A percentile compares a stretch with the other conserved stretches of the same genome.
Evolutionary conservation across 2,329 filamentous ascomycete genomes (phyloP).

Genomic region (Cyclaneusma minus): DNA sequence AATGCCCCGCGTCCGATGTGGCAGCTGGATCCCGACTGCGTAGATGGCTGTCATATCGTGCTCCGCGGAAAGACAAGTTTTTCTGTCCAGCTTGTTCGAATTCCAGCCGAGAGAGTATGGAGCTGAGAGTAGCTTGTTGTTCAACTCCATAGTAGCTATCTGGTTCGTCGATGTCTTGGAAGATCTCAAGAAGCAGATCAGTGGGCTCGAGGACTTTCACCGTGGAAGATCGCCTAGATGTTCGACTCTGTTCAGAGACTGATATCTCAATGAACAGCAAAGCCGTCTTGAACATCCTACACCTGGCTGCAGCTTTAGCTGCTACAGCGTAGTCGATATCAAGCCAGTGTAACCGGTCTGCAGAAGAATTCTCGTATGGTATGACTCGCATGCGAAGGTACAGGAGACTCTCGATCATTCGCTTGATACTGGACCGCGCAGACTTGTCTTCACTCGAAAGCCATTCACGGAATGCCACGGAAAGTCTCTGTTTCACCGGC

Average conservation of each 20-base stretch:
- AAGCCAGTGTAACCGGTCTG: constrained; percentile 71
- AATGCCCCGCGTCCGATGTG: constrained; percentile 44
- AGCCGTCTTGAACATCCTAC: constrained; percentile 77
- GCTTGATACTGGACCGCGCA: constrained; percentile 47
- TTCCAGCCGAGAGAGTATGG: constrained; percentile 68
- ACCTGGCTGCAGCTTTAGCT: constrained; percentile 56
- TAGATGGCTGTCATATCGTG: constrained; percentile 77
- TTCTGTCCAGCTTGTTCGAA: constrained; percentile 82
- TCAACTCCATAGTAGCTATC: constrained; percentile 90
- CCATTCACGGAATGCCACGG: constrained; percentile 47
- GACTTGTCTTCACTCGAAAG: constrained; percentile 31
- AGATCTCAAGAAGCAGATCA: constrained; percentile 65
- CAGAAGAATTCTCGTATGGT: constrained; percentile 61
- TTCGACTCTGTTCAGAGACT: constrained; percentile 36
- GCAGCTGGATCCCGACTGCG: constrained; percentile 40
- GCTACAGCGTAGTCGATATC: constrained; percentile 62
- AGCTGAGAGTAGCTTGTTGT: constrained; percentile 59
- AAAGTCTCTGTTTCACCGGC: constrained; percentile 44
- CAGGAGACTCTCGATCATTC: constrained; percentile 64
- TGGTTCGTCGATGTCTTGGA: constrained; percentile 85
- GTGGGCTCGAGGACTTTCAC: constrained; percentile 35
- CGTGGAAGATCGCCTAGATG: constrained; percentile 52
- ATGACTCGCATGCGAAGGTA: constrained; percentile 75
- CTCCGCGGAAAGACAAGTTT: constrained; percentile 78
- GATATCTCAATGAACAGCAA: constrained; percentile 69